A percentile compares a stretch with the other conserved stretches of the same genome.
Evolutionary conservation across 345 rosid species (phyloP).

Genomic region (Populus nigra): DNA sequence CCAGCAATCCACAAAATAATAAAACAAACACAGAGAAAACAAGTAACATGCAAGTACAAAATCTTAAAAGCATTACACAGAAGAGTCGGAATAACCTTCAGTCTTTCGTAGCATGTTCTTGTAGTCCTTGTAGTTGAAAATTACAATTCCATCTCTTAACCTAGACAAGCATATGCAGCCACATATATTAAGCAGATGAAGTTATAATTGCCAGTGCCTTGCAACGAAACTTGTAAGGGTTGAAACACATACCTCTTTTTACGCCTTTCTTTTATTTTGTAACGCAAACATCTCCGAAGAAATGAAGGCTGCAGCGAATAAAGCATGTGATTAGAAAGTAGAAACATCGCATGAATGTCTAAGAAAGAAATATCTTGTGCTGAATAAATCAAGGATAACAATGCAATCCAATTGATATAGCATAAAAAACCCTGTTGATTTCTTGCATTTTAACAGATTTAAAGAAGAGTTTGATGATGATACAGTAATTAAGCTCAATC

Average conservation of each 20-base stretch:
- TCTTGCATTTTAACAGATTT: too few relatives aligned
- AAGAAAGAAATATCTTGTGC: not conserved
- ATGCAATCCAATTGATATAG: too few relatives aligned
- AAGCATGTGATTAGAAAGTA: not conserved
- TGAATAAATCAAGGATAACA: too few relatives aligned
- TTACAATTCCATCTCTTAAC: slow-evolving; percentile 19
- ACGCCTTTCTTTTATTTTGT: slow-evolving; percentile 14
- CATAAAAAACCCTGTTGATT: too few relatives aligned
- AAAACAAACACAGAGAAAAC: not conserved
- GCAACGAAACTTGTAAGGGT: not conserved
- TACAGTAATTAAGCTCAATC: too few relatives aligned
- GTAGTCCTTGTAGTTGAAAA: slow-evolving; percentile 34
- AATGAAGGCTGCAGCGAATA: slow-evolving; percentile 21
- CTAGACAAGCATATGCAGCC: slow-evolving; percentile 6
- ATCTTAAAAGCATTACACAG: not conserved
- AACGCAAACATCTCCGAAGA: slow-evolving; percentile 31
- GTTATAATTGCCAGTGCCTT: not conserved
- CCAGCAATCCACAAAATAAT: not conserved
- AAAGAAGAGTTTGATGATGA: too few relatives aligned
- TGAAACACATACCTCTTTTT: slow-evolving; percentile 17
- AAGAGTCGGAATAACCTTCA: slow-evolving; percentile 15
- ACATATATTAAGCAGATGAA: not conserved
- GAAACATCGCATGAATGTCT: not conserved
- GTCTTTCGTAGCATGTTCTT: slow-evolving; percentile 24
- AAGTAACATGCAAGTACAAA: not conserved